Base-by-base conservation (phyloP, 108 stramenopile genomes). In the Pelagomonas calceolata region DNA sequence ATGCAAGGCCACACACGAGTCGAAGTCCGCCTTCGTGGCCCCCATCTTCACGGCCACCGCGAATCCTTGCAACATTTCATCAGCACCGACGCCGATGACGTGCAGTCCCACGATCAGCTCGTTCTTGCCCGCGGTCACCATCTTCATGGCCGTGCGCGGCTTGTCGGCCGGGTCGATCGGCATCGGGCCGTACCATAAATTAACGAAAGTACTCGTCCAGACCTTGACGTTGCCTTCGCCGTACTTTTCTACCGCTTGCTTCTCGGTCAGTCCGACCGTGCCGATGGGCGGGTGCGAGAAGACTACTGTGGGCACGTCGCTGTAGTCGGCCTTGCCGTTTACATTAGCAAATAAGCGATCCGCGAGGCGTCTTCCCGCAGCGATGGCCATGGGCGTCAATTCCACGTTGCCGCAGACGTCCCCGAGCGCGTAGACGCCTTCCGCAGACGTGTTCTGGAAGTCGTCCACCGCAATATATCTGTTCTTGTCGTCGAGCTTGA, bases 51-150 rank as follows among this genome's bases (percentile, higher is more conserved):
- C 82, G 18, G 94, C 94, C 67, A 98, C 86, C 35, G 85, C 95
- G 76, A 98, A 94, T 31, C 97, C 97, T 73, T 98, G 97, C 39
- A 98, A 72, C 89, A 98, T 92, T 80, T 98, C 97, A 70, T 96
- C 97, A 9, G 87, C 82, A 21, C 88, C 93, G 83, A 92, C 90
- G 14, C 95, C 95, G 65, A 95, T 92, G 32, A 93, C 83, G 77
- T 98, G 95, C 14, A 96, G 79, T 64, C 97, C 95, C 39, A 98
- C 89, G n/a, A 97, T 93, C 46, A 77, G 79, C 74, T 96, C 93
- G 5, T 89, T 81, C 34, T 79, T 74, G 17, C 93, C 95, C 29
- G 82, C 89, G 71, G 91, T 92, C 31, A 96, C 80, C 36, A 87
- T 67, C 75, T 98, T 98, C 87, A 92, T 89, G 21, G 80, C 67